phyloP scores from a whole-genome alignment of 306 rosid genomes.

The Rosa multiflora region DNA sequence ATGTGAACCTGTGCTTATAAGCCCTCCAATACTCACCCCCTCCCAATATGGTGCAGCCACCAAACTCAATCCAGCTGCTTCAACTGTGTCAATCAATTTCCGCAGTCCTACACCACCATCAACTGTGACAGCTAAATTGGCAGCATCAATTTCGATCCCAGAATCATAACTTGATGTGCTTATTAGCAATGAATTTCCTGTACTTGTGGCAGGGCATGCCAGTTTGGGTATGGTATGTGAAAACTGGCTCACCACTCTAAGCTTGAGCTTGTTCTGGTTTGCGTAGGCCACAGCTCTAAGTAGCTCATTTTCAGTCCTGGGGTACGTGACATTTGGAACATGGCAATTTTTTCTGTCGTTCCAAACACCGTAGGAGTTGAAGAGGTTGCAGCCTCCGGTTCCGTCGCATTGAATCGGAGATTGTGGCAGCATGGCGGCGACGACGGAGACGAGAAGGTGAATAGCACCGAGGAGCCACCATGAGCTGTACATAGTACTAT shows the following conservation, averaged over 20 bases:
- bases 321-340: slow-evolving; percentile 42
- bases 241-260: slow-evolving; percentile 54
- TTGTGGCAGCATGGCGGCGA: slow-evolving; percentile 38
- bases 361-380: slow-evolving; percentile 76
- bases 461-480: slow-evolving; percentile 29
- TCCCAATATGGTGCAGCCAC: slow-evolving; percentile 52
- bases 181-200: slow-evolving; percentile 16
- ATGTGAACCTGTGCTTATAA: slow-evolving; percentile 46
- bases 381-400: slow-evolving; percentile 48
- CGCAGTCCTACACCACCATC: slow-evolving; percentile 42
- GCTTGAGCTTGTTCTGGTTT: slow-evolving; percentile 44
- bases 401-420: slow-evolving; percentile 50
- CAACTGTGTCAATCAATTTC: slow-evolving; percentile 33
- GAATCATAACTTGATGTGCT: slow-evolving; percentile 30
- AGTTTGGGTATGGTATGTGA: slow-evolving; percentile 68
- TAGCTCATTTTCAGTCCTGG: slow-evolving; percentile 55
- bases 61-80: slow-evolving; percentile 38
- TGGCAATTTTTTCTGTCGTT: slow-evolving; percentile 53
- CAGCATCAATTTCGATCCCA: slow-evolving; percentile 23
- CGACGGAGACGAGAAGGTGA: slow-evolving; percentile 18
- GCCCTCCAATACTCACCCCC: slow-evolving; percentile 47
- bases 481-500: not conserved
- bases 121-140: slow-evolving; percentile 24
- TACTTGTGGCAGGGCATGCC: slow-evolving; percentile 45
- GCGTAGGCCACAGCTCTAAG: slow-evolving; percentile 52